Base-by-base conservation (phyloP, 257 asterid genomes). In the Oldenlandia corymbosa region DNA sequence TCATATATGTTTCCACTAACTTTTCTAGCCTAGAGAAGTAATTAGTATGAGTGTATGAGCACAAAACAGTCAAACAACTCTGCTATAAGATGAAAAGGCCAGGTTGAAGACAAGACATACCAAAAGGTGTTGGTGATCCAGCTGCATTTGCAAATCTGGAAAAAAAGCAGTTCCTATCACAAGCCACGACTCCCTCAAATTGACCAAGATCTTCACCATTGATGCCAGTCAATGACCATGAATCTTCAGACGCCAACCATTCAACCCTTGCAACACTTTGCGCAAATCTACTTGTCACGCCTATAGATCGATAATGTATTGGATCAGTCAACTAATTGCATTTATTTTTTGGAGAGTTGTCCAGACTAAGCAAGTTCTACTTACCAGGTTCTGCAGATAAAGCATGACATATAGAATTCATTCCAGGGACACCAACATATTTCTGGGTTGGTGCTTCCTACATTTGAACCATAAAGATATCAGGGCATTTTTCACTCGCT, bases 351-450 rank as follows among this genome's bases (percentile, higher is more conserved):
- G 1, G n/a, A 36, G 31, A 49, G 28, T 14, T 20, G n/a, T 60
- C 51, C 12, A 9, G 65, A 39, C 45, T 39, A 64, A 72, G 39
- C 39, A 3, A 3, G 9, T 34, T 4, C 26, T 42, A 47, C 80
- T 60, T 76, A 88, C 97, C 97, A 41, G 94, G 84, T 77, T 88
- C 94, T 27, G 52, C 63, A 69, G 85, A 88, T 74, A 88, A 83
- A 43, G 95, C 85, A 75, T 61, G 81, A 85, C 96, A 88, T 65
- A 88, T 75, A 30, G 94, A 83, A 78, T 86, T 91, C 98, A 91
- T 91, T 70, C 96, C 96, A 34, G 98, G 95, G 46, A 88, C 70
- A 53, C 96, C 98, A 43, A 88, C 91, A 74, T 83, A 88, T 75
- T 79, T 91, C 81, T 79, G 71, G 67, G 41, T 70, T 74, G 65